Evolutionary conservation across 768 basidiomycete species (phyloP), one percentile per base, ranked within the genome.

Genomic region (Mycena leptocephala): DNA sequence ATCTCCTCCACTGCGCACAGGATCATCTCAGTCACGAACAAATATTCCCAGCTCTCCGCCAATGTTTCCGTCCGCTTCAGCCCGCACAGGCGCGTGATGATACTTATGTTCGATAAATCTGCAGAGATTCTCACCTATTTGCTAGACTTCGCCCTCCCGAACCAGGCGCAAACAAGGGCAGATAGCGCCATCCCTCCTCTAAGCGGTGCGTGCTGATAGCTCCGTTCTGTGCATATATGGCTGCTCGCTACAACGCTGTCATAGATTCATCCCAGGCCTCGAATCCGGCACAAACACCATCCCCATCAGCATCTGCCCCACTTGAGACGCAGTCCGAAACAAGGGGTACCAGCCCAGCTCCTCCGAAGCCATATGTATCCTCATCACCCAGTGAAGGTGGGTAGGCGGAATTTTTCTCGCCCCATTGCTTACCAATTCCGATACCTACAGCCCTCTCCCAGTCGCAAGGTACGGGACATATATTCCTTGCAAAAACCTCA

Each of bases 341-440:
- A 26, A 26, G 33, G 61, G n/a, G 39, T 26, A 28, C 53, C 48
- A 51, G 48, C 8, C 48, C 48, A 24, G n/a, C 48, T 51, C 48
- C n/a, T 51, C n/a, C 48, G 48, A 24, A 51, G n/a, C n/a, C 48
- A 24, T 51, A 51, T 24, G 48, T 24, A 51, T 51, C 48, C n/a
- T 51, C 48, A 51, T 51, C 48, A 51, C 7, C 48, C 24, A 24
- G 48, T 55, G 53, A 13, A 28, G 53, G 26, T 55, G 53, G 11
- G 53, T 28, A 24, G 53, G 53, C 53, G 9, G 26, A 1, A 55
- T 28, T 55, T 39, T 55, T 55, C 63, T 64, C 63, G 41, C 22
- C 63, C 26, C 39, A 63, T 63, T 63, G 41, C 61, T 63, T 63
- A 63, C 61, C 61, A 59, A 59, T 59, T 59, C 58, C 58, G 58